A percentile compares a stretch with the other conserved stretches of the same genome.
These are phyloP conservation scores for Jaltomata sinuosa DNA, from an alignment of 257 asterid species.

Conservation along the genomic window DNA sequence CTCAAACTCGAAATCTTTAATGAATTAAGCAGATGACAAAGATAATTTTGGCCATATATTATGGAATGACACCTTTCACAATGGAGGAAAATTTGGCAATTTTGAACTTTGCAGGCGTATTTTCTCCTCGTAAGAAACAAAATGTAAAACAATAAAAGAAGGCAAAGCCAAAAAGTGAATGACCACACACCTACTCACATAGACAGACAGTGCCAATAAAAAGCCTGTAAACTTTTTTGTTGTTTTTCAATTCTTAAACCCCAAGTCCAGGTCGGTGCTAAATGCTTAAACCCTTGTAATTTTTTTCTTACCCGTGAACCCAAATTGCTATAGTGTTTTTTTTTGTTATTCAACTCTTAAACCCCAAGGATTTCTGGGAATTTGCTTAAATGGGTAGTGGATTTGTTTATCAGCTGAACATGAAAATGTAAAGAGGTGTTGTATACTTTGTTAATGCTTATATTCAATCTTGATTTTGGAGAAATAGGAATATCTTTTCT, in stretches of 20 bases:
- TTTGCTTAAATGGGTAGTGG: background rate
- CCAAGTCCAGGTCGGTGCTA: conserved; percentile 24
- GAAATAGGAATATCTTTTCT: background rate
- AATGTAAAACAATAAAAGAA: conserved; percentile 3
- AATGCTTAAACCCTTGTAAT: conserved; percentile 31
- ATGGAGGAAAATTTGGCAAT: too few species aligned
- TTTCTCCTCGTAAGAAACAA: background rate
- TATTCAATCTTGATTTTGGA: background rate
- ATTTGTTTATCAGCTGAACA: too few species aligned
- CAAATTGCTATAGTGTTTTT: background rate
- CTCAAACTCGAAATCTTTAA: background rate
- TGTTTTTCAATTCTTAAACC: conserved; percentile 20
- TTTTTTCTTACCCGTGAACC: conserved; percentile 14
- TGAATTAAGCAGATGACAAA: too few species aligned
- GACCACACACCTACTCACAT: background rate
- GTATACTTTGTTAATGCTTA: background rate
- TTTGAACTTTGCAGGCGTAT: background rate
- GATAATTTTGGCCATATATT: background rate
- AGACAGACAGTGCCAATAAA: conserved; percentile 1
- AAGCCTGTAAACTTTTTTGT: conserved; percentile 24
- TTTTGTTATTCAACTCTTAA: background rate
- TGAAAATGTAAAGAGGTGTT: background rate
- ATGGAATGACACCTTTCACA: background rate
- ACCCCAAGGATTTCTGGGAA: background rate
- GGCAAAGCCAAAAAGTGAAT: background rate